phyloP scores from a whole-genome alignment of 345 rosid species.

The Salix arbutifolia region DNA sequence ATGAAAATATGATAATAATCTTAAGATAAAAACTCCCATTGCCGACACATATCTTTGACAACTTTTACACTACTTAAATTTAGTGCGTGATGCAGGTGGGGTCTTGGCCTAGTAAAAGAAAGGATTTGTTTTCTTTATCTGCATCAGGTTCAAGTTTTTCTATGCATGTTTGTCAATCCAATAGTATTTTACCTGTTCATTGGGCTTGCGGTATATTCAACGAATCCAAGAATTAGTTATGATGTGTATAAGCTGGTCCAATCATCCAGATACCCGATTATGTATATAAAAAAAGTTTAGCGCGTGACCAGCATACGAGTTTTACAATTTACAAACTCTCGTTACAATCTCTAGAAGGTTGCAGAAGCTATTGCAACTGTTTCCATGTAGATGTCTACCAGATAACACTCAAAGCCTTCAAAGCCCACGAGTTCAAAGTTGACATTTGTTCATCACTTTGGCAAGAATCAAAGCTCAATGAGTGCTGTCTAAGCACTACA shows the following conservation, averaged over 20 bases:
- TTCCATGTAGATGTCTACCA: background rate
- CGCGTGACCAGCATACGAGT: no score
- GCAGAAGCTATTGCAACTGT: background rate
- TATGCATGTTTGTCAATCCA: accelerated
- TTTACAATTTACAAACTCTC: no score
- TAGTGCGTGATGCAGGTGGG: no score
- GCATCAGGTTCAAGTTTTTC: accelerated
- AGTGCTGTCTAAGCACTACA: background rate
- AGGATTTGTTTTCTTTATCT: accelerated
- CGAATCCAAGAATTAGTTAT: no score
- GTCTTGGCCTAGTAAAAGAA: no score
- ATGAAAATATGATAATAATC: no score
- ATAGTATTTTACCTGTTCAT: accelerated
- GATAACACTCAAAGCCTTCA: background rate
- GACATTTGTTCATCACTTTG: background rate
- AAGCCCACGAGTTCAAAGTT: background rate
- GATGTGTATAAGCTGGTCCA: accelerated
- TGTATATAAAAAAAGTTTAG: no score
- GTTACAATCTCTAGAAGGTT: background rate
- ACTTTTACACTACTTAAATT: no score
- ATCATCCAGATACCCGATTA: no score
- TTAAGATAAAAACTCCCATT: no score
- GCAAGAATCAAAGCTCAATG: background rate
- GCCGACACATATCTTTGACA: no score
- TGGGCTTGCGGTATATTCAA: accelerated